Conservation (phyloP, 306 rosid genomes). For the Hippophae gyantsensis region DNA sequence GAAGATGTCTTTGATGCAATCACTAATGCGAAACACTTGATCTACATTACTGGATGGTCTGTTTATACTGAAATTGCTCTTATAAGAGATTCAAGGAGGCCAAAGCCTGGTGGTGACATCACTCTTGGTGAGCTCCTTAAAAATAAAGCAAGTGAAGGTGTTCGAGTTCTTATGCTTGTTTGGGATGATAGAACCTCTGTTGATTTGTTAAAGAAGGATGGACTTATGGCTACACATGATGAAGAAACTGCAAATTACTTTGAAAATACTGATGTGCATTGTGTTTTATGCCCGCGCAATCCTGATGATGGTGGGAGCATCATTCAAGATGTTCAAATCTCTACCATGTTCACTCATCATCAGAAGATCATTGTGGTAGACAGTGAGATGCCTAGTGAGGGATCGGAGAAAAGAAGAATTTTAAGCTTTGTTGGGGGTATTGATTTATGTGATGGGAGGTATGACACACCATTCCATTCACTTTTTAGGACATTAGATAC, state of each 20-base stretch:
- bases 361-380: conserved; percentile 46
- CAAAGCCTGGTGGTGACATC: conserved; percentile 38
- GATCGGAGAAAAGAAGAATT: conserved; percentile 29
- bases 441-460: conserved; percentile 44
- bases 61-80: conserved; percentile 32
- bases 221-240: conserved; percentile 46
- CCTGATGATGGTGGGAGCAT: conserved; percentile 40
- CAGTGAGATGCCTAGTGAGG: conserved; percentile 25
- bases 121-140: conserved; percentile 33
- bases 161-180: conserved; percentile 37
- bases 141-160: conserved; percentile 43
- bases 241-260: conserved; percentile 35
- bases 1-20: conserved; percentile 47
- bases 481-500: conserved; percentile 42
- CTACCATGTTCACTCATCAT: conserved; percentile 48
- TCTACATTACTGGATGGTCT: conserved; percentile 48
- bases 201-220: conserved; percentile 28
- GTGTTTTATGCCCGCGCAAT: conserved; percentile 43
- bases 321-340: conserved; percentile 27
- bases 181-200: conserved; percentile 47
- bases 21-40: conserved; percentile 39
- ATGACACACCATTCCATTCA: conserved; percentile 39
- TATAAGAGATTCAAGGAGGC: conserved; percentile 37
- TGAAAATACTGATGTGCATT: conserved; percentile 25
- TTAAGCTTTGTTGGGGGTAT: conserved; percentile 46